These are phyloP conservation scores for Funneliformis caledonium DNA, from an alignment of 371 early-diverging fungal species.

Conservation along the genomic window DNA sequence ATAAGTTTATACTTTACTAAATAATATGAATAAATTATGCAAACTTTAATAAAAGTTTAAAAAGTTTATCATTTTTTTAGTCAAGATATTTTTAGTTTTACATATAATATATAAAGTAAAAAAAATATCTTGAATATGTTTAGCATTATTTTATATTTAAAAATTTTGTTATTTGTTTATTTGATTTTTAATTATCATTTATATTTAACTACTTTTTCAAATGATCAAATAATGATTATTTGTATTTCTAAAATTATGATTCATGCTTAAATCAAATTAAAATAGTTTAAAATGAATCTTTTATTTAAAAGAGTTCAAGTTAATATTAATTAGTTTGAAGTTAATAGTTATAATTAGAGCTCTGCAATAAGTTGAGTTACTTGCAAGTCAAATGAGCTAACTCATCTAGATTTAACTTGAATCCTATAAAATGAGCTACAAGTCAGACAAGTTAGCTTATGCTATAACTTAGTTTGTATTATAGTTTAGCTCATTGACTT, in stretches of 20 bases:
- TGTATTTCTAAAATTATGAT: background rate
- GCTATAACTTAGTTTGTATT: no score
- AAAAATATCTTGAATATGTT: background rate
- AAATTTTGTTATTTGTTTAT: background rate
- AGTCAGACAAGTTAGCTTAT: no score
- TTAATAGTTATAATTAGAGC: background rate
- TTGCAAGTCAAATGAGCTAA: no score
- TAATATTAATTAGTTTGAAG: background rate
- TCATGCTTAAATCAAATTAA: background rate
- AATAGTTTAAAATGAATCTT: conserved; percentile 1
- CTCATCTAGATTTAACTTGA: no score
- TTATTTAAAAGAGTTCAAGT: background rate
- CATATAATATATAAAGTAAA: conserved; percentile 2
- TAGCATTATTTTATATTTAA: background rate
- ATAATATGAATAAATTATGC: background rate
- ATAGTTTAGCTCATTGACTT: no score
- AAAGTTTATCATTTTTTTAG: background rate
- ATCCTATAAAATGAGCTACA: no score
- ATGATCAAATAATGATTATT: conserved; percentile 1
- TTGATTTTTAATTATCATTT: background rate
- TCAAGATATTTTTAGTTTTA: background rate
- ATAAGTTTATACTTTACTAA: background rate
- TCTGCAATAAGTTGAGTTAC: no score
- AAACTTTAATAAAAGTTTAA: background rate
- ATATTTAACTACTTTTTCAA: background rate